Evolutionary conservation across 352 stramenopile genomes (phyloP).

Genomic region (Globisporangium heterothallicum): DNA sequence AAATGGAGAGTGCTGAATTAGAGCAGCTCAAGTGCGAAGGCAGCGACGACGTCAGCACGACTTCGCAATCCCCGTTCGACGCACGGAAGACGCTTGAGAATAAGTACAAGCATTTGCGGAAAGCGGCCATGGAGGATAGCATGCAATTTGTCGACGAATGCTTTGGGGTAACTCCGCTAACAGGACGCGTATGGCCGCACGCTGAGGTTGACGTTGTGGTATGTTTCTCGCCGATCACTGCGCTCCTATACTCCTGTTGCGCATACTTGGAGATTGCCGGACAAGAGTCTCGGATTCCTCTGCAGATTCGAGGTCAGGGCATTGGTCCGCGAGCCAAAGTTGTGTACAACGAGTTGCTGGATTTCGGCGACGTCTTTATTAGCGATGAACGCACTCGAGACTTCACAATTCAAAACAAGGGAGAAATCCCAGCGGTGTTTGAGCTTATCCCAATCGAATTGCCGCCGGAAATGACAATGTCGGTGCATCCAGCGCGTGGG

Average conservation of each 20-base stretch:
- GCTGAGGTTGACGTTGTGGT: constrained; percentile 90
- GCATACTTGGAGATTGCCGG: constrained; percentile 90
- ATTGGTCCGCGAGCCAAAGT: constrained; percentile 92
- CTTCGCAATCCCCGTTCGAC: constrained; percentile 41
- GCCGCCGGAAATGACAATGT: constrained; percentile 29
- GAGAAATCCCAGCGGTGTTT: constrained; percentile 89
- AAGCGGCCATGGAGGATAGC: constrained; percentile 82
- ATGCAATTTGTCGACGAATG: constrained; percentile 95
- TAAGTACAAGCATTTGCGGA: constrained; percentile 90
- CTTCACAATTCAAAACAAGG: constrained; percentile 91
- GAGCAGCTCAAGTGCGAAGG: constrained; percentile 64
- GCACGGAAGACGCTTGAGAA: constrained; percentile 62
- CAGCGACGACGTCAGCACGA: constrained; percentile 12
- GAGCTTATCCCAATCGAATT: constrained; percentile 42
- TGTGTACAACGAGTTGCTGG: constrained; percentile 90
- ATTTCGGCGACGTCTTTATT: constrained; percentile 95
- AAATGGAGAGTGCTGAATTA: constrained; percentile 69
- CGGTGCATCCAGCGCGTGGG: constrained; percentile 40
- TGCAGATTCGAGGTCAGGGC: constrained; percentile 85
- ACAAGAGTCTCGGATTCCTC: constrained; percentile 80
- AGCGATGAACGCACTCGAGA: constrained; percentile 83
- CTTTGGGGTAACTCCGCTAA: constrained; percentile 87
- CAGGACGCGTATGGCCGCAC: constrained; percentile 89
- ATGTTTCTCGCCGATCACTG: constrained; percentile 82
- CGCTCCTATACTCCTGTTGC: constrained; percentile 72